phyloP scores from a whole-genome alignment of 208 protist genomes.

The Leptomonas seymouri region DNA sequence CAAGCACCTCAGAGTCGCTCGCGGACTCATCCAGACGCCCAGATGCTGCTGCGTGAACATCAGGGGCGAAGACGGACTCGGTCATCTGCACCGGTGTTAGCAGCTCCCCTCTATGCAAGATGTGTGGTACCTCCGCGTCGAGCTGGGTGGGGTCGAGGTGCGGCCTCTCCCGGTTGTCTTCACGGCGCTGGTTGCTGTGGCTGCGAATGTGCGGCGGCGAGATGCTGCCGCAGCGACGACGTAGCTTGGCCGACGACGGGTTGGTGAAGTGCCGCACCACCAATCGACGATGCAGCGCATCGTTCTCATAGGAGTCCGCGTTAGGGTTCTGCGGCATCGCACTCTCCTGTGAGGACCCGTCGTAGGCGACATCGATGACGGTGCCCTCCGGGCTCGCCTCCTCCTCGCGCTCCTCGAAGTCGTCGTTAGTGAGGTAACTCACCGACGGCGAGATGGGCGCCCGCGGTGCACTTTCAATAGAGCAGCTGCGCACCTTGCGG shows the following conservation, averaged over 20 bases:
- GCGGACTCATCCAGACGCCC: neutral
- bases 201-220: neutral
- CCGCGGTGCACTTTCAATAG: slow-evolving; percentile 34
- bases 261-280: slow-evolving; percentile 18
- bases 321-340: neutral
- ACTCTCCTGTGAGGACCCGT: neutral
- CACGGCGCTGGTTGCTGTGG: neutral
- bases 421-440: slow-evolving; percentile 37
- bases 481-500: slow-evolving; percentile 30
- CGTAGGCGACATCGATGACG: slow-evolving; percentile 4
- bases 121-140: neutral
- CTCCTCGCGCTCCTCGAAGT: slow-evolving; percentile 33
- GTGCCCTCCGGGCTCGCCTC: neutral
- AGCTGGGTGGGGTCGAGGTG: slow-evolving; percentile 15
- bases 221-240: neutral
- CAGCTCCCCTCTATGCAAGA: neutral
- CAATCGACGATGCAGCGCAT: neutral
- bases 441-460: slow-evolving; percentile 14
- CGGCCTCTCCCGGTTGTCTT: slow-evolving; percentile 3
- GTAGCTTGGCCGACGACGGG: neutral
- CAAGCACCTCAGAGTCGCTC: slow-evolving; percentile 12
- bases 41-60: neutral
- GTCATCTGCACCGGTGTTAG: neutral
- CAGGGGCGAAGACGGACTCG: slow-evolving; percentile 4
- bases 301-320: neutral